Evolutionary conservation across 1,284 basidiomycete genomes (phyloP).

Genomic region (Pseudozyma flocculosa): DNA sequence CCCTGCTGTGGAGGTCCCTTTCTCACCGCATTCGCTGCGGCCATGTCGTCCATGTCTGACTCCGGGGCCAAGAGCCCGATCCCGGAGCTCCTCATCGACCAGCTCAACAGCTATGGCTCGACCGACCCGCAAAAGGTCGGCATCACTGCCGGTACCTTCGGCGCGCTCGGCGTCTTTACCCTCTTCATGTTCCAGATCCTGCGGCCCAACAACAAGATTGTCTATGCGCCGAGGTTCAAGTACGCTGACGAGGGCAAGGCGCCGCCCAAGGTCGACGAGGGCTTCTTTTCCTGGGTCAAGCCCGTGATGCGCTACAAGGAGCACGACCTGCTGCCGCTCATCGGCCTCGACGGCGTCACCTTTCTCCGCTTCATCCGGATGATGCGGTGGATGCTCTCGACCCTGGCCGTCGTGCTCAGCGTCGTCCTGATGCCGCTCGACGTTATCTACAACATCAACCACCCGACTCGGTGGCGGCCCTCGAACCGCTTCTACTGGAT

Average conservation of each 20-base stretch:
- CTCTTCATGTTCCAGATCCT: conserved; percentile 46
- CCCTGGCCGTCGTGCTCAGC: conserved; percentile 64
- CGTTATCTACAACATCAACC: conserved; percentile 49
- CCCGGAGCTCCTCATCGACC: conserved; percentile 18
- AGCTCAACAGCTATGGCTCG: conserved; percentile 29
- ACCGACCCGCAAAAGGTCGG: conserved; percentile 28
- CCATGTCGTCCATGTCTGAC: too few species aligned
- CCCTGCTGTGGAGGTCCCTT: too few species aligned
- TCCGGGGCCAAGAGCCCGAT: conserved; percentile 5
- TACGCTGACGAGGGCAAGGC: conserved; percentile 79
- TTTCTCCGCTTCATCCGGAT: conserved; percentile 90
- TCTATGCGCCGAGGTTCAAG: conserved; percentile 80
- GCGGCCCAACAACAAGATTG: conserved; percentile 63
- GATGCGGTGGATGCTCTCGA: conserved; percentile 63
- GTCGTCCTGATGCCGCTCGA: conserved; percentile 79
- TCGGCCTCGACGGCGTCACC: conserved; percentile 85
- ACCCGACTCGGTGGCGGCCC: too few species aligned
- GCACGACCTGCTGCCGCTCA: conserved; percentile 80
- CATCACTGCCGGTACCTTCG: conserved; percentile 40
- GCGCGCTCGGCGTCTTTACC: conserved; percentile 37
- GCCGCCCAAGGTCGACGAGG: conserved; percentile 69
- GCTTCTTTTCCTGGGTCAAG: conserved; percentile 70
- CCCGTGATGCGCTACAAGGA: conserved; percentile 83
- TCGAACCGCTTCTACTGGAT: conserved; percentile 35
- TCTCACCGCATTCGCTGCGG: too few species aligned